Base-by-base conservation (phyloP, 306 rosid genomes). In the Abrus pulchellus region DNA sequence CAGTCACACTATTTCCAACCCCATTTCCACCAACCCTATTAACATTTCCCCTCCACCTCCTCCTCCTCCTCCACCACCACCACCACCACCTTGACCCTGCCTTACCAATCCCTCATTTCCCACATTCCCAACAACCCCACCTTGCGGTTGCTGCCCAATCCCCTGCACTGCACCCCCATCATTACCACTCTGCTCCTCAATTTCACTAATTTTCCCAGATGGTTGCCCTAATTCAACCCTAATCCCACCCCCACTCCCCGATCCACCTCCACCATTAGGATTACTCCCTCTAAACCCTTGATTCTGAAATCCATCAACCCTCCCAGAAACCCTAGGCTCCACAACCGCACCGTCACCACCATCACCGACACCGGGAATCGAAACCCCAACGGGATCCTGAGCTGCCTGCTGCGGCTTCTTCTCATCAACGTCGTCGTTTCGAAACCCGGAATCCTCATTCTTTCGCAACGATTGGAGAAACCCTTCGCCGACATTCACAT, bases 401-500 rank as follows among this genome's bases (percentile, higher is more conserved):
- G 77, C 49, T 9, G 64, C 71, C 2, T 69, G 68, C 5, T 54
- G 87, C 5, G 78, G 68, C 93, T 91, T 91, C 80, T 87, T 85
- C 63, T 87, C 89, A 48, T 82, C 92, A 11, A 9, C 87, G 32
- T 9, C 89, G 61, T 87, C 94, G 7, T 79, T 88, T 53, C 81
- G 78, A 77, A 85, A 55, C 76, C 94, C 97, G 1, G 55, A 78
- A 45, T 89, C 98, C 34, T 93, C 98, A 68, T 79, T 90, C 85
- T 90, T 93, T 4, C 94, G 87, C 84, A 93, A 32, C 4, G 97
- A 90, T 85, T 92, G 99, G 56, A 92, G 90, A 9, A 96, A 92
- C 20, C 99, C 99, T 53, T 96, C 98, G 0, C 99, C 99, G 1
- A 93, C 93, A 70, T 93, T 96, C 29, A 96, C 99, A 7, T 96